phyloP scores from a whole-genome alignment of 2,329 filamentous ascomycete genomes.

The Paecilomyces sp. region DNA sequence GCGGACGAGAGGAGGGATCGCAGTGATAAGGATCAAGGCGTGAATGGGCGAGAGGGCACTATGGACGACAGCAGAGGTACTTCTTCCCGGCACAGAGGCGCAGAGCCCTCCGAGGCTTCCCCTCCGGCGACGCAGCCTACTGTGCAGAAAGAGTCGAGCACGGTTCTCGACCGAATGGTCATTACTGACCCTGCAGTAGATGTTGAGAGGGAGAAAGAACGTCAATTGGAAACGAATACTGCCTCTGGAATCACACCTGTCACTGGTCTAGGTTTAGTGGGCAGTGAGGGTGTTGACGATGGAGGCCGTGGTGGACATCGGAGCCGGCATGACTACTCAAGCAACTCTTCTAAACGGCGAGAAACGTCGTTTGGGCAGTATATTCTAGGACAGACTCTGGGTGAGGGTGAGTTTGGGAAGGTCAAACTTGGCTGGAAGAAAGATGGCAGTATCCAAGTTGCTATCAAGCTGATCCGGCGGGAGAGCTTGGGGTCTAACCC shows the following conservation, averaged over 20 bases:
- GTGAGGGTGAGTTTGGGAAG: constrained; percentile 97
- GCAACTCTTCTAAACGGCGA: constrained; percentile 50
- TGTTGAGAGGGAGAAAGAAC: constrained; percentile 62
- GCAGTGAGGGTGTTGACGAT: constrained; percentile 45
- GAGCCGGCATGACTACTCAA: constrained; percentile 53
- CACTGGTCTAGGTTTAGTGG: constrained; percentile 42
- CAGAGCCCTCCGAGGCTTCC: constrained; percentile 37
- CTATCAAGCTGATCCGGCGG: constrained; percentile 94
- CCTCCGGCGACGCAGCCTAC: constrained; percentile 19
- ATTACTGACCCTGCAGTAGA: constrained; percentile 70
- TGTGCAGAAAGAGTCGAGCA: constrained; percentile 67
- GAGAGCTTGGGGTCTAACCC: constrained; percentile 86
- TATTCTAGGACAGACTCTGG: constrained; percentile 88
- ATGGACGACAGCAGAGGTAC: constrained; percentile 31
- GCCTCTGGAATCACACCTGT: constrained; percentile 40
- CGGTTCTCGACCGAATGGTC: constrained; percentile 69
- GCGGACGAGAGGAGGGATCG: constrained; percentile 28
- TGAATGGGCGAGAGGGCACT: constrained; percentile 37
- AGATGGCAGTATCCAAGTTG: constrained; percentile 87
- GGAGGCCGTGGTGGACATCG: constrained; percentile 26
- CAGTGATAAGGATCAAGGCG: constrained; percentile 24
- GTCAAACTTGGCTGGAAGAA: constrained; percentile 98
- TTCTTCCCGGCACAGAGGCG: constrained; percentile 41
- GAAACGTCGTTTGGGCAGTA: constrained; percentile 91
- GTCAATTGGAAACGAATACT: constrained; percentile 53